Conservation (phyloP, 177 flowering plant genomes). For the Vitis hybrid region DNA sequence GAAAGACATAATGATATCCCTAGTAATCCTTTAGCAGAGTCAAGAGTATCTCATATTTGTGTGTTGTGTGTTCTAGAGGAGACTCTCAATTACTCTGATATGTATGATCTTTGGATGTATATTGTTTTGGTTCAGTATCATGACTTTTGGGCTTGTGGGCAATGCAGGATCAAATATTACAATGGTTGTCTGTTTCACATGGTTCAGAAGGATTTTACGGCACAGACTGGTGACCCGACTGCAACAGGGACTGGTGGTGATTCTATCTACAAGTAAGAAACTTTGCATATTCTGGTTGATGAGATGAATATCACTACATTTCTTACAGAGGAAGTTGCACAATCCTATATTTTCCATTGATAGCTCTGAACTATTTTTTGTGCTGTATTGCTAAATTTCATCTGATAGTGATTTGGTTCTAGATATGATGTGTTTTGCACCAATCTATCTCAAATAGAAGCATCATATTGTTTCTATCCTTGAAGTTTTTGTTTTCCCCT, state of each 20-base stretch:
- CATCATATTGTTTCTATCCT: background rate
- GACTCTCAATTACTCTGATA: too few relatives aligned
- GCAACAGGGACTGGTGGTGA: slow-evolving; percentile 89
- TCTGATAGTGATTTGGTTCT: background rate
- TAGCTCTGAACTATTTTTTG: too few relatives aligned
- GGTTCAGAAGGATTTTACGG: slow-evolving; percentile 86
- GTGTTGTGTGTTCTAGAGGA: too few relatives aligned
- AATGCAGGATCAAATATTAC: slow-evolving; percentile 82
- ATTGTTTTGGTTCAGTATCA: background rate
- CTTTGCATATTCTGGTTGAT: background rate
- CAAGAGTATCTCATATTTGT: too few relatives aligned
- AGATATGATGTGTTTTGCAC: background rate
- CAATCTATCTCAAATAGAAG: too few relatives aligned
- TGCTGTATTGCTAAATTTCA: background rate
- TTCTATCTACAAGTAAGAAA: slow-evolving; percentile 76
- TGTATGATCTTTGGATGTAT: too few relatives aligned
- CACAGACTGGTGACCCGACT: slow-evolving; percentile 94
- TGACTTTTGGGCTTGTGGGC: slow-evolving; percentile 1
- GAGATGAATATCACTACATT: background rate
- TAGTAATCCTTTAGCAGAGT: too few relatives aligned
- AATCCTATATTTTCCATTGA: background rate
- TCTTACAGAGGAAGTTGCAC: background rate
- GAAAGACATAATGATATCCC: too few relatives aligned
- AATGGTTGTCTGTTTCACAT: slow-evolving; percentile 93
- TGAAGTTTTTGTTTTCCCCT: background rate